Conservation (phyloP, 495 filamentous ascomycete species). For the Annulohypoxylon stygium region DNA sequence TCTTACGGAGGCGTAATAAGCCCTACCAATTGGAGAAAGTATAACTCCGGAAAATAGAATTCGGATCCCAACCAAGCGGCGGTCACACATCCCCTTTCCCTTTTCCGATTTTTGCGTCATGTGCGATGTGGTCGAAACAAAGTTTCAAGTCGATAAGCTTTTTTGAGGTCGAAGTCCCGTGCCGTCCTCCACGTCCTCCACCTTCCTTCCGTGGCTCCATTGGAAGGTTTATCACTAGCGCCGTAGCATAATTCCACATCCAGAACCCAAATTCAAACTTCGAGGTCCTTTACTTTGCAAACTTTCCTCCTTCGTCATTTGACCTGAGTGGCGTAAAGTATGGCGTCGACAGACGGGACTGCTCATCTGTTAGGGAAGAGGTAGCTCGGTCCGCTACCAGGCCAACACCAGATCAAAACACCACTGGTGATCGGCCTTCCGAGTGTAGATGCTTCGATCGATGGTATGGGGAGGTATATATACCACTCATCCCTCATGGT, state of each 20-base stretch:
- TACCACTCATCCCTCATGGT: not conserved
- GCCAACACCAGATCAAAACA: not conserved
- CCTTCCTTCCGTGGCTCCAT: not conserved
- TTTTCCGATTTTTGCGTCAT: not conserved
- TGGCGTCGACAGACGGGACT: not conserved
- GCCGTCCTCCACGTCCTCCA: not conserved
- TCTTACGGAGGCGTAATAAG: not conserved
- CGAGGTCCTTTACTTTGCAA: not conserved
- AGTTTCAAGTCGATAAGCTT: not conserved
- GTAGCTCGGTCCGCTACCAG: not conserved
- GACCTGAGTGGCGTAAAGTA: not conserved
- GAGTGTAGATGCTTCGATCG: not conserved
- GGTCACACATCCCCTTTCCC: not conserved
- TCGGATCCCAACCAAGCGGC: not conserved
- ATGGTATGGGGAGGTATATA: too few relatives aligned
- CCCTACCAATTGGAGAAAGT: not conserved
- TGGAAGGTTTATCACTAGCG: not conserved
- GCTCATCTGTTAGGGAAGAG: not conserved
- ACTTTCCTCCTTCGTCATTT: not conserved
- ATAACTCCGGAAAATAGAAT: not conserved
- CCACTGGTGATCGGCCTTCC: not conserved
- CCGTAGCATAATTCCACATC: slow-evolving; percentile 2
- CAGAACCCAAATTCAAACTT: not conserved
- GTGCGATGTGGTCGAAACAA: not conserved
- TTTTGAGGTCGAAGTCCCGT: not conserved